phyloP scores from a whole-genome alignment of 108 stramenopile species.

The Pelagomonas calceolata region DNA sequence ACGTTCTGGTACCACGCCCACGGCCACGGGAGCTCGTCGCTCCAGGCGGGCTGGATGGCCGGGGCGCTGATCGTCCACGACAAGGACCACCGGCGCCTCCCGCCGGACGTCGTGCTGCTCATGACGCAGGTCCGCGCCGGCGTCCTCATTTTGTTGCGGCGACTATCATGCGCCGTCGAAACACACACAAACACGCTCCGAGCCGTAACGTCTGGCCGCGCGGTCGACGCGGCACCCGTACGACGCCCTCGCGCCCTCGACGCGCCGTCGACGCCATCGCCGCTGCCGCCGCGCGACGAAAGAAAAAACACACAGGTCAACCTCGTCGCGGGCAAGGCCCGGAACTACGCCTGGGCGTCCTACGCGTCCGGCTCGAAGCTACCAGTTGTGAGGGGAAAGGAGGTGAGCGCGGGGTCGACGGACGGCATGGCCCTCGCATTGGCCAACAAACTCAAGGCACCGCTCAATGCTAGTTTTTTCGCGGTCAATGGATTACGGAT shows the following conservation, averaged over 20 bases:
- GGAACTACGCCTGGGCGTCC: not conserved
- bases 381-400: not conserved
- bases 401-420: not conserved
- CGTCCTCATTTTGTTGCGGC: too few species aligned
- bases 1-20: slow-evolving; percentile 18
- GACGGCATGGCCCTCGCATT: too few species aligned
- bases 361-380: not conserved
- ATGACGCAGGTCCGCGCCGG: too few species aligned
- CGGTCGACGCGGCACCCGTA: slow-evolving; percentile 5
- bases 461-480: not conserved
- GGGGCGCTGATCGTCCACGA: slow-evolving; percentile 13
- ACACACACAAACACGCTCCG: not conserved
- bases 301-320: not conserved
- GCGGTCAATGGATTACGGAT: not conserved
- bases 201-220: slow-evolving; percentile 2
- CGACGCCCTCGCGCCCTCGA: not conserved
- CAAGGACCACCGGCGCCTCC: not conserved
- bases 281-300: too few species aligned
- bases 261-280: too few species aligned
- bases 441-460: not conserved
- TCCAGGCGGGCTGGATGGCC: slow-evolving; percentile 9
- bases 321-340: not conserved
- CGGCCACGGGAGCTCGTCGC: not conserved
- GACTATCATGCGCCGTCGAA: not conserved
- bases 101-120: too few species aligned